Conservation (phyloP, 805 yeast genomes). For the Candida piceae region DNA sequence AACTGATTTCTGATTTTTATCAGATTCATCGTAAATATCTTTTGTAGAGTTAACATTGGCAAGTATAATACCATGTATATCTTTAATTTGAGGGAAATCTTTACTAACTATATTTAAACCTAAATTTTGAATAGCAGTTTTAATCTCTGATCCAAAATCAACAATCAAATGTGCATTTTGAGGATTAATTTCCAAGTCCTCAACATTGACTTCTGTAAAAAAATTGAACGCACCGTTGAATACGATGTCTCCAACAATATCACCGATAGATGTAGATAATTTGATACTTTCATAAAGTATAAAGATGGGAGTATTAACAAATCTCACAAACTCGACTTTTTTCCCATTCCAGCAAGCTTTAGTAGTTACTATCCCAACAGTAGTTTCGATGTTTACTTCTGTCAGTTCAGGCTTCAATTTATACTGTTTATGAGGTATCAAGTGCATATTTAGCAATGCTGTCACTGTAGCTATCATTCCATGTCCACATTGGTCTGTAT, state of each 20-base stretch:
- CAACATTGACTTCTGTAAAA: slow-evolving; percentile 13
- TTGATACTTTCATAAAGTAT: slow-evolving; percentile 12
- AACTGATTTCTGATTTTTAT: slow-evolving; percentile 8
- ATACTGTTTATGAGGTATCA: slow-evolving; percentile 16
- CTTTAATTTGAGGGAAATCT: slow-evolving; percentile 21
- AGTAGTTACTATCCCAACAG: slow-evolving; percentile 20
- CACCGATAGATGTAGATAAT: slow-evolving; percentile 15
- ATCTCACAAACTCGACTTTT: slow-evolving; percentile 20
- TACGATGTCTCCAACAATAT: slow-evolving; percentile 21
- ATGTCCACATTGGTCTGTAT: slow-evolving; percentile 28
- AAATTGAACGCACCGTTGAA: slow-evolving; percentile 26
- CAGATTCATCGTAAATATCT: slow-evolving; percentile 9
- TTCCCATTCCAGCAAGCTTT: slow-evolving; percentile 23
- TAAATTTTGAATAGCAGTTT: slow-evolving; percentile 8
- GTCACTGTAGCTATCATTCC: slow-evolving; percentile 25
- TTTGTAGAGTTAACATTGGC: slow-evolving; percentile 7
- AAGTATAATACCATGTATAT: slow-evolving; percentile 20
- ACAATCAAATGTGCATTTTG: slow-evolving; percentile 16
- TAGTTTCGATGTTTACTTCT: slow-evolving; percentile 19
- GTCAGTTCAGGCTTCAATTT: slow-evolving; percentile 19
- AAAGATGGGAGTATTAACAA: slow-evolving; percentile 22
- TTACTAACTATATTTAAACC: slow-evolving; percentile 11
- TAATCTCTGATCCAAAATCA: slow-evolving; percentile 19
- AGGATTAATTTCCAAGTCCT: slow-evolving; percentile 10
- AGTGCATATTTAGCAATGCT: slow-evolving; percentile 13